Conservation (phyloP, 805 yeast genomes). For the Priceomyces castillae region DNA sequence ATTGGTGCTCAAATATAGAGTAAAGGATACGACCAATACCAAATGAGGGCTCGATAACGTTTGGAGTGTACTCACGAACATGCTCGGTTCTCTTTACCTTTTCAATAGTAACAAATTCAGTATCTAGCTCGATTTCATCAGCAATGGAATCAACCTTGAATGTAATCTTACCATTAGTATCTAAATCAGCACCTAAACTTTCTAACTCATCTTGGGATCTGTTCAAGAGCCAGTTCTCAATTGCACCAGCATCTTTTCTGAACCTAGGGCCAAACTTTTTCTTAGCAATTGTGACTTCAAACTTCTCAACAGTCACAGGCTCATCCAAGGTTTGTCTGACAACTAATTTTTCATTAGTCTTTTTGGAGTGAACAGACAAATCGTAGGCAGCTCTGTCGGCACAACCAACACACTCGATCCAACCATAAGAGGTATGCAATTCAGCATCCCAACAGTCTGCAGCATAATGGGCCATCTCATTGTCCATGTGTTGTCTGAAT, state of each 20-base stretch:
- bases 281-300: conserved; percentile 84
- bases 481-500: conserved; percentile 97
- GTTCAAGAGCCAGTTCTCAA: conserved; percentile 71
- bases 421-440: conserved; percentile 91
- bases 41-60: conserved; percentile 97
- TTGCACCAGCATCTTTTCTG: conserved; percentile 94
- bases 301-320: conserved; percentile 79
- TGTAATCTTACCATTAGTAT: conserved; percentile 56
- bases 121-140: conserved; percentile 67
- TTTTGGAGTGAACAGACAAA: conserved; percentile 89
- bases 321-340: conserved; percentile 87
- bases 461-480: conserved; percentile 99
- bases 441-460: conserved; percentile 99
- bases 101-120: conserved; percentile 68
- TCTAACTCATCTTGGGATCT: conserved; percentile 86
- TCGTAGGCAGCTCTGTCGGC: conserved; percentile 99
- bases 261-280: conserved; percentile 97
- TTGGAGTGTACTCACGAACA: conserved; percentile 92
- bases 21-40: conserved; percentile 98
- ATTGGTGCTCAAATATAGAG: conserved; percentile 87
- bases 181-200: conserved; percentile 67
- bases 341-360: conserved; percentile 91
- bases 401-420: conserved; percentile 99
- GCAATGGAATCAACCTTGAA: conserved; percentile 66
- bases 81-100: conserved; percentile 82